phyloP scores from a whole-genome alignment of 345 rosid species.

The Erysimum cheiranthoides region DNA sequence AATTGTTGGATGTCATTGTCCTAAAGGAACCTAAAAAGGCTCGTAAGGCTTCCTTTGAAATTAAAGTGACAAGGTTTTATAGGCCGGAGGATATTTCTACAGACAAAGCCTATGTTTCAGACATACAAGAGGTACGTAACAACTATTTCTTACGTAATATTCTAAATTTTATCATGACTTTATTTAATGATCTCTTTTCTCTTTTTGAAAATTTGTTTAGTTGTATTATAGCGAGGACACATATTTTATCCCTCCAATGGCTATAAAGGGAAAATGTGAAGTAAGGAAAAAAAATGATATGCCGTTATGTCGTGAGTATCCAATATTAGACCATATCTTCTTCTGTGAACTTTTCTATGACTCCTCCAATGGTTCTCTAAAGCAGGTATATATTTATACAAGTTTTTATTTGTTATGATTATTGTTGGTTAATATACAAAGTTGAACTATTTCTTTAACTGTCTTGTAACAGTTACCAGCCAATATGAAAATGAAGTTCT shows the following conservation, averaged over 20 bases:
- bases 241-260: slow-evolving; percentile 43
- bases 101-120: slow-evolving; percentile 69
- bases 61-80: slow-evolving; percentile 58
- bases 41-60: slow-evolving; percentile 39
- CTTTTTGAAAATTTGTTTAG: slow-evolving; percentile 46
- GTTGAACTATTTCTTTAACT: slow-evolving; percentile 7
- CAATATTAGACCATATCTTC: slow-evolving; percentile 66
- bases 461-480: slow-evolving; percentile 57
- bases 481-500: slow-evolving; percentile 55
- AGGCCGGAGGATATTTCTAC: slow-evolving; percentile 73
- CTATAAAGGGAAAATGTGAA: slow-evolving; percentile 81
- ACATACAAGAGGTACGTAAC: slow-evolving; percentile 67
- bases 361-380: slow-evolving; percentile 62
- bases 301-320: slow-evolving; percentile 50
- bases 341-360: slow-evolving; percentile 79
- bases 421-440: background rate
- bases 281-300: slow-evolving; percentile 73
- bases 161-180: background rate
- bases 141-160: background rate
- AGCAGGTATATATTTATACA: slow-evolving; percentile 53
- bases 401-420: background rate
- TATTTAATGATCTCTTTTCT: background rate
- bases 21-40: slow-evolving; percentile 35
- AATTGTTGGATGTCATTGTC: slow-evolving; percentile 52
- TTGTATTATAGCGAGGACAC: slow-evolving; percentile 69